phyloP scores from a whole-genome alignment of 106 monocot species.

The Phalaenopsis equestris region DNA sequence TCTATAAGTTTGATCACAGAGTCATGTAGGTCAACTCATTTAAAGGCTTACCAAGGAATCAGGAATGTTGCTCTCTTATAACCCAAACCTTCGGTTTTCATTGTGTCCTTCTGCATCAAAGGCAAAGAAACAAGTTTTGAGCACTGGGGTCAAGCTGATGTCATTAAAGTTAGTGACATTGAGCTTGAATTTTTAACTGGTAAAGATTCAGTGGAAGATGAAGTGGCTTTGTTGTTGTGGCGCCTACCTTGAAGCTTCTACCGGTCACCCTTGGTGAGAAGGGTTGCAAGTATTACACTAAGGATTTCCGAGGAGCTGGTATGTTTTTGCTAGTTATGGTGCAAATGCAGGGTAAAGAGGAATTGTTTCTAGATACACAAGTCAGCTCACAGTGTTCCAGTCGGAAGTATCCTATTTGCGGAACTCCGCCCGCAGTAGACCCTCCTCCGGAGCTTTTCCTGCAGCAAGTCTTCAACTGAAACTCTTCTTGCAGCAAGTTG shows the following conservation, averaged over 20 bases:
- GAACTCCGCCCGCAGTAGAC: too few species aligned
- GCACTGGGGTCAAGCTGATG: constrained; percentile 52
- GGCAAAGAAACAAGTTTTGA: constrained; percentile 46
- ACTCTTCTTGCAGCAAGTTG: too few species aligned
- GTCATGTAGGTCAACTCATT: constrained; percentile 41
- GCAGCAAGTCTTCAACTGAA: too few species aligned
- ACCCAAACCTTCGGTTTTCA: constrained; percentile 44
- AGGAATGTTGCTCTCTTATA: constrained; percentile 40
- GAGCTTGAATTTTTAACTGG: constrained; percentile 22
- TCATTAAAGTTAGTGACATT: constrained; percentile 36
- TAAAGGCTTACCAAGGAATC: constrained; percentile 39
- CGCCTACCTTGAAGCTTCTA: constrained; percentile 15
- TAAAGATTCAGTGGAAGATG: constrained; percentile 5
- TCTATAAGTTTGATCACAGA: constrained; percentile 60
- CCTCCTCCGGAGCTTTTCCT: too few species aligned
- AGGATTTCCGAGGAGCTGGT: constrained; percentile 49
- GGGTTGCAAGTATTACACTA: constrained; percentile 18
- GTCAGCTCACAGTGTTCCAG: too few species aligned
- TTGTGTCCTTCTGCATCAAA: constrained; percentile 40
- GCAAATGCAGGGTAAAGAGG: too few species aligned
- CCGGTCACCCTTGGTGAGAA: constrained; percentile 10
- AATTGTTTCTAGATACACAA: too few species aligned
- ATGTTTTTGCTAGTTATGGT: too few species aligned
- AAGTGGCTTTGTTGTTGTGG: constrained; percentile 15
- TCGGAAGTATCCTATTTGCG: too few species aligned